A percentile compares a stretch with the other conserved stretches of the same genome.
phyloP scores from a whole-genome alignment of 2,329 filamentous ascomycete species.

The Rosellinia necatrix region DNA sequence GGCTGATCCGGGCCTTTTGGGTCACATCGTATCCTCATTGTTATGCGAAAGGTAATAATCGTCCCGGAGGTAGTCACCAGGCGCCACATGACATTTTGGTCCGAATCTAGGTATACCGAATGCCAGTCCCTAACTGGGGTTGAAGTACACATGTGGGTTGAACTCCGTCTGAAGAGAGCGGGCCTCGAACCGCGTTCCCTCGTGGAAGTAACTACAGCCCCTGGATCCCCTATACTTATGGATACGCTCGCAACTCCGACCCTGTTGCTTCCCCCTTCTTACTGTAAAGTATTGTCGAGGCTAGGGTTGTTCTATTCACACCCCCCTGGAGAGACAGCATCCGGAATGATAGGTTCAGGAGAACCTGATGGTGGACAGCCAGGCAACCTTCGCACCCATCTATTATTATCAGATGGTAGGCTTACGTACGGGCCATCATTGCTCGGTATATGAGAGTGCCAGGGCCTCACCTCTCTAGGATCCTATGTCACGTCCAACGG shows the following conservation, averaged over 20 bases:
- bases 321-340: constrained; percentile 2
- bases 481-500: background rate
- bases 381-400: background rate
- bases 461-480: background rate
- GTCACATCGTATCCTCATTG: constrained; percentile 18
- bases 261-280: constrained; percentile 9
- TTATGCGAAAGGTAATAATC: constrained; percentile 11
- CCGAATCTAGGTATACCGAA: constrained; percentile 6
- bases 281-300: background rate
- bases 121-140: background rate
- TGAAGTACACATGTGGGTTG: background rate
- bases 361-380: constrained; percentile 6
- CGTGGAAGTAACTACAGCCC: constrained; percentile 9
- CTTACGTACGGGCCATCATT: background rate
- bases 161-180: constrained; percentile 13
- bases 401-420: constrained; percentile 9
- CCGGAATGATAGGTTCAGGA: background rate
- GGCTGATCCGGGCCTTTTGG: constrained; percentile 17
- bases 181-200: constrained; percentile 12
- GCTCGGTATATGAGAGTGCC: constrained; percentile 5
- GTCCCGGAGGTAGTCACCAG: constrained; percentile 1
- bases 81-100: constrained; percentile 10
- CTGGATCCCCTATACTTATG: constrained; percentile 3
- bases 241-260: constrained; percentile 3
- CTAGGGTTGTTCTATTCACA: constrained; percentile 20